Conservation (phyloP, 2,329 filamentous ascomycete species). For the Nemania serpens region DNA sequence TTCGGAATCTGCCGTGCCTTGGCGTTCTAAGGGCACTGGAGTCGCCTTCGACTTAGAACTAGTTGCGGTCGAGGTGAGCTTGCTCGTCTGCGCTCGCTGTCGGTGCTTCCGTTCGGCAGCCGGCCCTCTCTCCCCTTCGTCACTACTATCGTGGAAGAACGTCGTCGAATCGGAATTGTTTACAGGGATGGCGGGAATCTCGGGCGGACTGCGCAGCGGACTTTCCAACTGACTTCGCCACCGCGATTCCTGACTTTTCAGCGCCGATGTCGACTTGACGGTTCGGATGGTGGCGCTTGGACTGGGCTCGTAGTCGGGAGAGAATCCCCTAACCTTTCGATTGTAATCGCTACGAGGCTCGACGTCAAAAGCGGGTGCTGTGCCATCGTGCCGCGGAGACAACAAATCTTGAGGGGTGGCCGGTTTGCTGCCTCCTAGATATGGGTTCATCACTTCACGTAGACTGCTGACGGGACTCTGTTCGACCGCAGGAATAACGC, state of each 20-base stretch:
- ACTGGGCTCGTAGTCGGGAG: constrained; percentile 74
- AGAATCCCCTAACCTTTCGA: constrained; percentile 64
- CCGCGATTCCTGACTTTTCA: constrained; percentile 37
- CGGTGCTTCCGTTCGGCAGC: constrained; percentile 14
- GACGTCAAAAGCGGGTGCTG: constrained; percentile 31
- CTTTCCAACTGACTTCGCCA: constrained; percentile 35
- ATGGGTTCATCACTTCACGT: constrained; percentile 85
- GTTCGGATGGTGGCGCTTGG: constrained; percentile 72
- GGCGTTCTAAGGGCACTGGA: not conserved
- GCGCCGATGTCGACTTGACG: constrained; percentile 55
- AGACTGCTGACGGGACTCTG: constrained; percentile 78
- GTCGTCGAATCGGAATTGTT: constrained; percentile 46
- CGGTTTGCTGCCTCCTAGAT: constrained; percentile 52
- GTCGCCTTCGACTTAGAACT: not conserved
- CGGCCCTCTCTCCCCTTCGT: constrained; percentile 45
- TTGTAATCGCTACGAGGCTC: constrained; percentile 39
- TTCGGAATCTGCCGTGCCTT: constrained; percentile 9
- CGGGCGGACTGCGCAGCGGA: constrained; percentile 33
- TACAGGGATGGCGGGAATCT: constrained; percentile 32
- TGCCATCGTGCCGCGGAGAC: constrained; percentile 33
- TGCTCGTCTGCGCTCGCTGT: constrained; percentile 25
- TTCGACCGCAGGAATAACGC: constrained; percentile 44
- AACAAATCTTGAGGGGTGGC: constrained; percentile 26
- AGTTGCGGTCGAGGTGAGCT: constrained; percentile 19
- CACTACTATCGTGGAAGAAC: constrained; percentile 58